phyloP scores from a whole-genome alignment of 228 moss, liverwort and hornwort genomes.

The Sphagnum fallax region DNA sequence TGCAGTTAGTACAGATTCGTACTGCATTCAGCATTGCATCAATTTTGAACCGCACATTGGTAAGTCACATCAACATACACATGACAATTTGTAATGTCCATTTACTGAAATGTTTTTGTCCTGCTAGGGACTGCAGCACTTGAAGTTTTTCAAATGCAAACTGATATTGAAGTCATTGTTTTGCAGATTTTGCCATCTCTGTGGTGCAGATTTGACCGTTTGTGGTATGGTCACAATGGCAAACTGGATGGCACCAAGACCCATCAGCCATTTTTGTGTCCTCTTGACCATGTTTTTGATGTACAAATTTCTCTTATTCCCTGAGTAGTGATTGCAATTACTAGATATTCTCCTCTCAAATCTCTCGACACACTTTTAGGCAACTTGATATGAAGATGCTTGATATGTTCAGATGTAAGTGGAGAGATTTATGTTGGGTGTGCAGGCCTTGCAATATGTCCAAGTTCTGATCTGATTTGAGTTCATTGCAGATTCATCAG shows the following conservation, averaged over 20 bases:
- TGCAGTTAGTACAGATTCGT: slow-evolving; percentile 88
- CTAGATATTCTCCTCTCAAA: no score
- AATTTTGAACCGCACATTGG: slow-evolving; percentile 76
- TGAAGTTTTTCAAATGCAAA: no score
- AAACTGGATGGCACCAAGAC: slow-evolving; percentile 68
- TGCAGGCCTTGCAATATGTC: no score
- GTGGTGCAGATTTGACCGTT: slow-evolving; percentile 88
- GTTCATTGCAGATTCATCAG: slow-evolving; percentile 42
- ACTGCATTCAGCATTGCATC: slow-evolving; percentile 80
- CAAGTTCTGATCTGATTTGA: neutral
- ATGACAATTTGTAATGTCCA: neutral
- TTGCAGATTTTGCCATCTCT: slow-evolving; percentile 82
- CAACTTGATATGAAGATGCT: no score
- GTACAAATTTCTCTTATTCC: slow-evolving; percentile 9
- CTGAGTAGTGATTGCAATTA: no score
- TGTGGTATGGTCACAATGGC: slow-evolving; percentile 89
- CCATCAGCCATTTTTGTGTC: slow-evolving; percentile 77
- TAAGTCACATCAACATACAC: slow-evolving; percentile 14
- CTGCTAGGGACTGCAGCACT: no score
- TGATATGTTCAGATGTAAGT: no score
- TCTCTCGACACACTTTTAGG: no score
- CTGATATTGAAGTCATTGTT: no score
- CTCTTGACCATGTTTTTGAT: slow-evolving; percentile 97
- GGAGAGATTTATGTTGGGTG: no score
- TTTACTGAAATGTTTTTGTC: no score